Percentiles rank a stretch among this genome's conserved stretches.
Conservation (phyloP, 1,284 basidiomycete genomes). For the Earliella scabrosa region DNA sequence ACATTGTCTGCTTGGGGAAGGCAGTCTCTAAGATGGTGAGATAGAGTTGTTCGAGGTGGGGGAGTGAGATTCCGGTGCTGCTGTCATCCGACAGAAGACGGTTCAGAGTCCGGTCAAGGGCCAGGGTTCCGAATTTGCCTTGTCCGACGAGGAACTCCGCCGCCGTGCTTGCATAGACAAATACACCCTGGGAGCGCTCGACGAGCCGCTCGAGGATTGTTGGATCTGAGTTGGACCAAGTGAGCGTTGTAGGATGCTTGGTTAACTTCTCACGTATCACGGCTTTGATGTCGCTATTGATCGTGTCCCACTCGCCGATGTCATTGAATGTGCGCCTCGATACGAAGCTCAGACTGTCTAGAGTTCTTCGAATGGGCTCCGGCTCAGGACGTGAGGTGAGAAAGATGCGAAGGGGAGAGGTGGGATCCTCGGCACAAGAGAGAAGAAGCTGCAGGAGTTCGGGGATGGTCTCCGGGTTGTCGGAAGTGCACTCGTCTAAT, state of each 20-base stretch:
- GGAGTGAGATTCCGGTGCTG: background rate
- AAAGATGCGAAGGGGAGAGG: background rate
- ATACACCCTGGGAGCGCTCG: constrained; percentile 9
- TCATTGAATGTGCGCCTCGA: no score
- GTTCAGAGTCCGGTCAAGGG: background rate
- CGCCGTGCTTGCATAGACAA: constrained; percentile 15
- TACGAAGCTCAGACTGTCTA: background rate
- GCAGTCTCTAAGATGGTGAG: constrained; percentile 6
- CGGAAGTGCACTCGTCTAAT: constrained; percentile 1
- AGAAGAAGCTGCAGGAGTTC: constrained; percentile 2
- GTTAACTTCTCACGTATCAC: constrained; percentile 2
- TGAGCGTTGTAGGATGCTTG: background rate
- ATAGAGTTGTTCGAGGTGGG: constrained; percentile 13
- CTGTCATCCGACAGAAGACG: background rate
- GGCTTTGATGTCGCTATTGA: constrained; percentile 9
- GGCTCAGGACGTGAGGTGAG: background rate
- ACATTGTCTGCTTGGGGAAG: no score
- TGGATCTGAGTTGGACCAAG: background rate
- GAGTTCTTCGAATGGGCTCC: constrained; percentile 1
- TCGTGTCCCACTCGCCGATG: no score
- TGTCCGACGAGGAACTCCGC: constrained; percentile 4
- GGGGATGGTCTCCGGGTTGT: constrained; percentile 1
- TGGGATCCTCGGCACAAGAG: background rate
- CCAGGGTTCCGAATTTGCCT: no score
- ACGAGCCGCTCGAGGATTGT: constrained; percentile 1